These are phyloP conservation scores for Lactarius sp. DNA, from an alignment of 768 basidiomycete species.

Conservation along the genomic window DNA sequence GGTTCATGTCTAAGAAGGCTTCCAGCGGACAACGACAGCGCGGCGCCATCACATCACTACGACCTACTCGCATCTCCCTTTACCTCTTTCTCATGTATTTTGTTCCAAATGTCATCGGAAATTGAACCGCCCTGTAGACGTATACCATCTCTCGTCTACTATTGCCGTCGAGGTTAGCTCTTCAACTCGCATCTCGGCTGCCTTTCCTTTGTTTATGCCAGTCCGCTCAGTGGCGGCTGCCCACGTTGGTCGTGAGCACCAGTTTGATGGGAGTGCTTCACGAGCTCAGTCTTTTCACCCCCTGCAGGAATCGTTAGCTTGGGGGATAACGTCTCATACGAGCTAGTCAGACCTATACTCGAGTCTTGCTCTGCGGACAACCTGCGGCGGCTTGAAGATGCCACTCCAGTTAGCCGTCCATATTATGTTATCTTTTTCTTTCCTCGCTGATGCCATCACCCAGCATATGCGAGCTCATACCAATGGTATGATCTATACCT, in stretches of 20 bases:
- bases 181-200: conserved; percentile 8
- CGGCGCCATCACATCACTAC: background rate
- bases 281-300: background rate
- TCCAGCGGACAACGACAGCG: background rate
- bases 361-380: conserved; percentile 69
- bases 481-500: conserved; percentile 20
- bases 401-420: conserved; percentile 56
- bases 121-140: conserved; percentile 34
- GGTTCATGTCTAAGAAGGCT: background rate
- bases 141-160: conserved; percentile 58
- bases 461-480: conserved; percentile 25
- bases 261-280: conserved; percentile 3
- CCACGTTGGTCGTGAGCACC: conserved; percentile 56
- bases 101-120: conserved; percentile 34
- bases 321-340: conserved; percentile 57
- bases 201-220: conserved; percentile 9
- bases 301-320: conserved; percentile 56
- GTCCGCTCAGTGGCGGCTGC: conserved; percentile 46
- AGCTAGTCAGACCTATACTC: conserved; percentile 67
- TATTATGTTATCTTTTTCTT: background rate
- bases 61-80: conserved; percentile 1
- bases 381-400: conserved; percentile 60
- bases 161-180: conserved; percentile 67
- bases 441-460: conserved; percentile 5
- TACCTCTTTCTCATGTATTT: conserved; percentile 24